Base-by-base conservation (phyloP, 1,284 basidiomycete genomes). In the Crepidotus sp. region DNA sequence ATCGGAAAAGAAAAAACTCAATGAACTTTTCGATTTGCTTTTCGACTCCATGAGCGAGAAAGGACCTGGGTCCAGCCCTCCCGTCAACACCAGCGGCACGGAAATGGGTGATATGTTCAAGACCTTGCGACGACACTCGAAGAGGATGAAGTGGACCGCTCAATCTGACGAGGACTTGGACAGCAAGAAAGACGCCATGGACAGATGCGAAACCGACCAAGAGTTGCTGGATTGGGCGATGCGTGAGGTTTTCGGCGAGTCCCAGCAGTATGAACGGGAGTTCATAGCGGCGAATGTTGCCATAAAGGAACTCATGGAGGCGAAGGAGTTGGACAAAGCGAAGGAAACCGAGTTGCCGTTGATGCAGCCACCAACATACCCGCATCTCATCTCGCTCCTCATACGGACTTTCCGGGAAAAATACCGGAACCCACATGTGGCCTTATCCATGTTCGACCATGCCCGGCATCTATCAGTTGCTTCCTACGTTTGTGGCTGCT, bases 401-500 rank as follows among this genome's bases (percentile, higher is more conserved):
- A 87, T 94, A 74, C 68, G 66, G 19, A 71, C 76, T 4, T 83
- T 91, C 59, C 76, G 88, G 10, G 79, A 80, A 53, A 81, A 77
- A 40, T 91, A 85, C 61, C 63, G 65, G 22, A 80, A 90, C 51
- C 88, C 90, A 1, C 75, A 92, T 57, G 74, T 91, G 34, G 78
- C 90, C 1, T 72, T 94, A n/a, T 75, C 83, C 14, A 72, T 93
- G 26, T 94, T 93, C 65, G 71, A 83, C 42, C 73, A 90, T 58
- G 84, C 87, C 0, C 75, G 78, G 36, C 72, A 73, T 26, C 72
- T 80, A 4, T 87, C 84, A 3, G 72, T 83, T 38, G 70, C 80
- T 6, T 88, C 84, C 3, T 93, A 85, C 59, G 82, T 92, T 19
- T 83, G 85, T 56, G 90, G 89, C 3, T 94, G 91, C 61, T 83